phyloP scores from a whole-genome alignment of 2,329 filamentous ascomycete species.

The Pestalotiopsis sp. region DNA sequence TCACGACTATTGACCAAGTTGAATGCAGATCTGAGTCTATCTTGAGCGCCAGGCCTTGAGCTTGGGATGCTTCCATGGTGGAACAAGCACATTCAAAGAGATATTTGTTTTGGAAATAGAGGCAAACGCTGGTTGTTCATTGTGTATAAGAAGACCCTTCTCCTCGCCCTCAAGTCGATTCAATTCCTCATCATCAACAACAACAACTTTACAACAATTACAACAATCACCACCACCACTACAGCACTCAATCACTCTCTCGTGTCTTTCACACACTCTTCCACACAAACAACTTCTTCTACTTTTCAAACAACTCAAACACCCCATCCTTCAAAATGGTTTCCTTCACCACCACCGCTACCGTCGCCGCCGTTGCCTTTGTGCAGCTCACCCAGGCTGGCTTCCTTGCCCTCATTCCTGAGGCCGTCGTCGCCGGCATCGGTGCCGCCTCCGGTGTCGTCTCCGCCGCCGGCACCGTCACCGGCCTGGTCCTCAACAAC shows the following conservation, averaged over 20 bases:
- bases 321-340: slow-evolving; percentile 13
- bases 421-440: background rate
- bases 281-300: background rate
- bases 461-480: background rate
- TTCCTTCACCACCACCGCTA: slow-evolving; percentile 12
- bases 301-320: background rate
- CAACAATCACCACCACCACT: background rate
- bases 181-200: background rate
- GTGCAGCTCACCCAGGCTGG: slow-evolving; percentile 16
- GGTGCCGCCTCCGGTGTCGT: background rate
- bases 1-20: background rate
- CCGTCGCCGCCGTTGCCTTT: slow-evolving; percentile 11
- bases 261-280: background rate
- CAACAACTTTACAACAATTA: background rate
- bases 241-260: background rate
- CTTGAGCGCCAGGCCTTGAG: background rate
- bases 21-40: background rate
- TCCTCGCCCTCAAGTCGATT: background rate
- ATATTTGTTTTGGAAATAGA: background rate
- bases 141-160: background rate
- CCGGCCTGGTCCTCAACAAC: background rate
- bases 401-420: slow-evolving; percentile 12
- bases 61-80: background rate
- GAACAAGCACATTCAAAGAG: background rate
- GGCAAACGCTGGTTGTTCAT: background rate